phyloP scores from a whole-genome alignment of 352 stramenopile species.

The Globisporangium mamillatum region DNA sequence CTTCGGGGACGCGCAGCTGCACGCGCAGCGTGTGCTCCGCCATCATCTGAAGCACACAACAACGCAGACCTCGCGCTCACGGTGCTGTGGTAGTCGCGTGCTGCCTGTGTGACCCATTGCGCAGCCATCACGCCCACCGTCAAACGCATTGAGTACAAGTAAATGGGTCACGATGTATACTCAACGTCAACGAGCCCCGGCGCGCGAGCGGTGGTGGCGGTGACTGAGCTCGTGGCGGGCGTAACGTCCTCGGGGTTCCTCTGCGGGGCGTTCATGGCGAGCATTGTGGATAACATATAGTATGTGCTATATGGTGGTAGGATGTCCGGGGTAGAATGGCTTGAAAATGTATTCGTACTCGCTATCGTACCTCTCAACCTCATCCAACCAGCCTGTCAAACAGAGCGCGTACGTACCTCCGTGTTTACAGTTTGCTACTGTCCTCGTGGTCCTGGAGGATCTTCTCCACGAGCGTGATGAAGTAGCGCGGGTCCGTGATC shows the following conservation, averaged over 20 bases:
- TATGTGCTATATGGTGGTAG: too few species aligned
- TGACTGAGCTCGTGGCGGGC: not conserved
- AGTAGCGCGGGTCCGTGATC: conserved; percentile 77
- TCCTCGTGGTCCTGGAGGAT: conserved; percentile 21
- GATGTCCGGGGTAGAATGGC: too few species aligned
- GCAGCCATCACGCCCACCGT: too few species aligned
- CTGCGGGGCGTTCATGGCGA: not conserved
- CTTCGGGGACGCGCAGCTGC: conserved; percentile 63
- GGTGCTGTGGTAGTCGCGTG: too few species aligned
- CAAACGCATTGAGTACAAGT: not conserved
- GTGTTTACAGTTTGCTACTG: conserved; percentile 3
- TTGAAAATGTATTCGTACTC: not conserved
- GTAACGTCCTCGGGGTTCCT: not conserved
- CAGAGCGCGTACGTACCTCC: too few species aligned
- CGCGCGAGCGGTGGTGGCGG: not conserved
- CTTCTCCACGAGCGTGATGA: conserved; percentile 49
- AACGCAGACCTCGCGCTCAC: too few species aligned
- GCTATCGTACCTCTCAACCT: not conserved
- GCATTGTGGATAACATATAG: not conserved
- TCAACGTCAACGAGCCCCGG: not conserved
- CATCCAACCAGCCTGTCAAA: not conserved
- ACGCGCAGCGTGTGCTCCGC: conserved; percentile 64
- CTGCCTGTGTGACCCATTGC: too few species aligned
- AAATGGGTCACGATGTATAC: not conserved
- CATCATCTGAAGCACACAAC: conserved; percentile 67